Base-by-base conservation (phyloP, 176 grass and related monocot genomes). In the Paspalum vaginatum region DNA sequence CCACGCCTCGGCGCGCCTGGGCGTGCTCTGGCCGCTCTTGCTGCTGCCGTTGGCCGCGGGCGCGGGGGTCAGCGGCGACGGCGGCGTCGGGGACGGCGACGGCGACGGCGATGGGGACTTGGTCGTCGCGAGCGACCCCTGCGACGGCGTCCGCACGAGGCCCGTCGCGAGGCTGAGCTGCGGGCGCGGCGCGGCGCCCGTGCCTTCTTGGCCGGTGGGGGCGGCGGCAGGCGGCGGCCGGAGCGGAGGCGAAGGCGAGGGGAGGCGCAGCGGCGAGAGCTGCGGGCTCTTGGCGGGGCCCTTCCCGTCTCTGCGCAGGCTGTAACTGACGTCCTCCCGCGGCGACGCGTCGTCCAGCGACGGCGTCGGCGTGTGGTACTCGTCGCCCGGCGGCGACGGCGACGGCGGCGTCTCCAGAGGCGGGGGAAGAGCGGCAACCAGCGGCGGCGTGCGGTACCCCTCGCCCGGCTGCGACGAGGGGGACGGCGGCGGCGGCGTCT, bases 81-180 rank as follows among this genome's bases (percentile, higher is more conserved):
- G 45, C 45, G 45, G 68, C 68, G 68, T 50, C 57, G 56, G 44
- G 50, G 39, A 78, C 8, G 46, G 74, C 0, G 3, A 79, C 15
- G 65, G 50, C 0, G 74, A 75, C 50, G 57, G 50, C 0, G 74
- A 75, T 43, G 57, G 70, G 9, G 84, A 83, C 54, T 63, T 87
- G 58, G 25, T 56, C 9, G 68, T 61, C 8, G 20, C 79, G 5
- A 68, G 18, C 10, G 91, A 87, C 11, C 84, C 72, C 3, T 90
- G 72, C 14, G 84, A 81, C 52, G 83, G 89, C 39, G 92, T 88
- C 22, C 81, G 83, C n/a, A 65, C 8, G 86, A 81, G 86, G 26
- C n/a, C 87, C 17, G 26, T 74, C n/a, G 61, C 6, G 5, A 75
- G 85, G 32, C 20, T 75, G 65, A 78, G 88, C 68, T 58, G 79